These are phyloP conservation scores for Cyberlindnera maritima DNA, from an alignment of 805 yeast species.

Conservation along the genomic window DNA sequence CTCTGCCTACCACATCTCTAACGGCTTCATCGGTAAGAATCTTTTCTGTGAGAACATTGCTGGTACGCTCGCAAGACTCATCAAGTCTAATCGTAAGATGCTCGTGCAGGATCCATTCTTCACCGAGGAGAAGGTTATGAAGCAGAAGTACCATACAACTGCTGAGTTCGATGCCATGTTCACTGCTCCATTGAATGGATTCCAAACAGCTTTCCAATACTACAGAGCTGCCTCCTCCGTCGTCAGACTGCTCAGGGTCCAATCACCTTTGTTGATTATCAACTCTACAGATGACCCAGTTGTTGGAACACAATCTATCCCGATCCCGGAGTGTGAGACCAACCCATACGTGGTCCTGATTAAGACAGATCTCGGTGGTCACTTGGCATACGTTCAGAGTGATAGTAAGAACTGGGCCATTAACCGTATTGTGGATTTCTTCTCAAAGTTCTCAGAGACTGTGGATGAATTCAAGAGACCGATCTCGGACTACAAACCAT, in stretches of 20 bases:
- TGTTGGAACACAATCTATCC: constrained; percentile 48
- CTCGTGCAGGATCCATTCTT: constrained; percentile 31
- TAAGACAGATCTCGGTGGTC: constrained; percentile 69
- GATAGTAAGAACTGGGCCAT: constrained; percentile 48
- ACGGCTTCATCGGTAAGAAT: constrained; percentile 37
- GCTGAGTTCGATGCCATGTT: constrained; percentile 59
- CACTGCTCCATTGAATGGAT: constrained; percentile 63
- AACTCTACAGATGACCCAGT: constrained; percentile 70
- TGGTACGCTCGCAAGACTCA: constrained; percentile 38
- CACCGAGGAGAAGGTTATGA: constrained; percentile 36
- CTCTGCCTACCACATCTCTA: constrained; percentile 43
- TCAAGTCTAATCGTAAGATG: constrained; percentile 42
- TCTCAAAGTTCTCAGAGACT: constrained; percentile 36
- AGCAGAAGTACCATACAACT: constrained; percentile 35
- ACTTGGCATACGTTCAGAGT: constrained; percentile 49
- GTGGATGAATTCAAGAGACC: constrained; percentile 27
- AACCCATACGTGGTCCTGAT: constrained; percentile 60
- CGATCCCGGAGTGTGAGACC: constrained; percentile 43
- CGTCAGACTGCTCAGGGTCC: constrained; percentile 50
- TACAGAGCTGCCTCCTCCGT: constrained; percentile 65
- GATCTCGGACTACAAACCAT: constrained; percentile 17
- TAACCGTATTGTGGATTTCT: constrained; percentile 38
- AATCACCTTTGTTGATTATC: constrained; percentile 60
- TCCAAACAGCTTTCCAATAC: constrained; percentile 58
- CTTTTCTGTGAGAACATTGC: constrained; percentile 42